Conservation (phyloP, 2,329 filamentous ascomycete species). For the Stagonosporopsis rhizophila region DNA sequence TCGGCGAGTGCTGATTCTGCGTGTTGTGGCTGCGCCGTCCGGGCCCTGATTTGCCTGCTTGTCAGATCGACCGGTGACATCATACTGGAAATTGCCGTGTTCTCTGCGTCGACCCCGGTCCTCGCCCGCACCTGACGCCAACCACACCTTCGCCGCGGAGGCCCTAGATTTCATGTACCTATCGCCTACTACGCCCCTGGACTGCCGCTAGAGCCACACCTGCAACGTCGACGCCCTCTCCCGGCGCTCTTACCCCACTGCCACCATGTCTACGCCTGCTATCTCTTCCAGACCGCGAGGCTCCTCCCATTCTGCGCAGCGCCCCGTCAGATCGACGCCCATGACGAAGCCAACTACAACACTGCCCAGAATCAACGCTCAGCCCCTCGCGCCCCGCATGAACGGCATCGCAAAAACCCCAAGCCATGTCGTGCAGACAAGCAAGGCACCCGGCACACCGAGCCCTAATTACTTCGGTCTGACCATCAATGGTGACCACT, state of each 20-base stretch:
- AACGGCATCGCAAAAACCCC: conserved; percentile 46
- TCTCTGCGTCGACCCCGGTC: conserved; percentile 9
- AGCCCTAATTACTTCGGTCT: conserved; percentile 92
- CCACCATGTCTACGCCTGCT: conserved; percentile 46
- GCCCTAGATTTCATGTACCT: conserved; percentile 35
- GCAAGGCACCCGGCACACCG: conserved; percentile 46
- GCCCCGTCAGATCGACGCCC: conserved; percentile 38
- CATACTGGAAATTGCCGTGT: conserved; percentile 15
- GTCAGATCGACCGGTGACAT: conserved; percentile 17
- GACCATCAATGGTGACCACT: conserved; percentile 65
- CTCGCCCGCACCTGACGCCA: conserved; percentile 15
- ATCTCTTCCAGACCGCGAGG: conserved; percentile 44
- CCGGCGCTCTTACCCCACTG: background rate
- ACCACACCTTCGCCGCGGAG: conserved; percentile 15
- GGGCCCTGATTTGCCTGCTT: conserved; percentile 1
- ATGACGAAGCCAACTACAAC: conserved; percentile 40
- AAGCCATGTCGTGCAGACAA: conserved; percentile 32
- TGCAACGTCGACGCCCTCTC: conserved; percentile 18
- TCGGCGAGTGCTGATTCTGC: conserved; percentile 7
- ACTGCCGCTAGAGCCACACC: conserved; percentile 22
- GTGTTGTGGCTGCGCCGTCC: conserved; percentile 14
- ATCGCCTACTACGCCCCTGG: conserved; percentile 21
- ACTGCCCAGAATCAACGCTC: conserved; percentile 29
- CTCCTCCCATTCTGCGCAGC: conserved; percentile 33
- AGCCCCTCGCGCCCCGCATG: conserved; percentile 42